Evolutionary conservation across 2,329 filamentous ascomycete genomes (phyloP).

Genomic region (Sclerotinia sclerotiorum): DNA sequence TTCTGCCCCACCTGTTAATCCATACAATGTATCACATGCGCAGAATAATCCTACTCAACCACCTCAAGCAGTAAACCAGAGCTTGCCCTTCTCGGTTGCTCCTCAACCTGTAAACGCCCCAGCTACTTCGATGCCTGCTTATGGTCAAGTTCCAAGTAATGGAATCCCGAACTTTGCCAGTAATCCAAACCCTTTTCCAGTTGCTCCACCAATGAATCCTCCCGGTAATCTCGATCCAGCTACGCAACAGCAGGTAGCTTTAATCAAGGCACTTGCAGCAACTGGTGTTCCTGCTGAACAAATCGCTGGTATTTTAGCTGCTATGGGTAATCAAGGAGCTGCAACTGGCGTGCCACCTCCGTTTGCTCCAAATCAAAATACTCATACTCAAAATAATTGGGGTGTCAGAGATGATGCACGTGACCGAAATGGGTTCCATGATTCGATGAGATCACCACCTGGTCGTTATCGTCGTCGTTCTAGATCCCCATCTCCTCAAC

Average conservation of each 20-base stretch:
- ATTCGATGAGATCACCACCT: slow-evolving; percentile 60
- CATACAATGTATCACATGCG: slow-evolving; percentile 49
- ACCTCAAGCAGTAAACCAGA: slow-evolving; percentile 33
- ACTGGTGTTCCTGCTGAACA: slow-evolving; percentile 77
- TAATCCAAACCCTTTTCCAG: slow-evolving; percentile 42
- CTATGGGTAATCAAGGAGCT: slow-evolving; percentile 36
- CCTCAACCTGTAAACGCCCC: slow-evolving; percentile 61
- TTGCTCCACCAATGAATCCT: slow-evolving; percentile 42
- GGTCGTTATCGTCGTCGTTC: slow-evolving; percentile 58
- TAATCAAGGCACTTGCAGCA: slow-evolving; percentile 73
- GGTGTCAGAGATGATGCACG: slow-evolving; percentile 48
- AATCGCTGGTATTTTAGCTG: slow-evolving; percentile 53
- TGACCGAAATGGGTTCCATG: slow-evolving; percentile 55
- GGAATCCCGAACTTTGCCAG: slow-evolving; percentile 43
- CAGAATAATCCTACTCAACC: slow-evolving; percentile 45
- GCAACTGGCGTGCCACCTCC: slow-evolving; percentile 36
- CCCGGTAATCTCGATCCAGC: slow-evolving; percentile 48
- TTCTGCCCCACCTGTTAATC: slow-evolving; percentile 40
- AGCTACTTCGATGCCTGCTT: slow-evolving; percentile 39
- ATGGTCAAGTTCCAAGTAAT: slow-evolving; percentile 42
- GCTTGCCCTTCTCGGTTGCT: slow-evolving; percentile 42
- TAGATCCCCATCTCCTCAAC: slow-evolving; percentile 77
- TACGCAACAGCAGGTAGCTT: slow-evolving; percentile 68
- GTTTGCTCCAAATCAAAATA: slow-evolving; percentile 33
- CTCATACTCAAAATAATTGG: slow-evolving; percentile 46